Percentiles rank a stretch among this genome's conserved stretches.
Conservation (phyloP, 2,329 filamentous ascomycete species). For the Apiospora pterosperma region DNA sequence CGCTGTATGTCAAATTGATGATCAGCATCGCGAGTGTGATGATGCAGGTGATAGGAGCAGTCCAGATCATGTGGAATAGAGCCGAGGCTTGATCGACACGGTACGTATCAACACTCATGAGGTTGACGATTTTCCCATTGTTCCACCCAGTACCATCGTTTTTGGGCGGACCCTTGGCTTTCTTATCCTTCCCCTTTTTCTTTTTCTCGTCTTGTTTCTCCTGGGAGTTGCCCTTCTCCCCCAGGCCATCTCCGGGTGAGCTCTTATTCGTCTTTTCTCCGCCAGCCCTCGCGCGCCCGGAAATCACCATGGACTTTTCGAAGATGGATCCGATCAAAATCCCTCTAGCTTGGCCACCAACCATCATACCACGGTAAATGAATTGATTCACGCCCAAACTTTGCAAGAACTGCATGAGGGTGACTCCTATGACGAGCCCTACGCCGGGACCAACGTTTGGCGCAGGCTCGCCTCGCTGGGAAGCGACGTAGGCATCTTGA, state of each 20-base stretch:
- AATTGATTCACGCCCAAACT: slow-evolving; percentile 85
- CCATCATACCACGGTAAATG: slow-evolving; percentile 87
- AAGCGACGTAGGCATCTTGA: slow-evolving; percentile 70
- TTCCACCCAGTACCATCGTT: slow-evolving; percentile 79
- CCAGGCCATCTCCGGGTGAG: slow-evolving; percentile 40
- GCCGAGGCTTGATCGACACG: slow-evolving; percentile 85
- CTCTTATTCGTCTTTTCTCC: slow-evolving; percentile 42
- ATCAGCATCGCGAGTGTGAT: slow-evolving; percentile 77
- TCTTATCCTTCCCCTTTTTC: slow-evolving; percentile 28
- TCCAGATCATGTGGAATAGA: slow-evolving; percentile 91
- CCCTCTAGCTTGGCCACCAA: slow-evolving; percentile 79
- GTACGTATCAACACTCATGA: slow-evolving; percentile 96
- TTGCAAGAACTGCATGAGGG: slow-evolving; percentile 79
- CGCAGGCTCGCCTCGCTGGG: slow-evolving; percentile 41
- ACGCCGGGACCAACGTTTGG: slow-evolving; percentile 74
- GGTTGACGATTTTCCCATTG: slow-evolving; percentile 85
- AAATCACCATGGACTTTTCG: slow-evolving; percentile 87
- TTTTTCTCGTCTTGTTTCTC: slow-evolving; percentile 42
- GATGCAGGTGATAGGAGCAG: slow-evolving; percentile 72
- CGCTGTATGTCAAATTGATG: slow-evolving; percentile 86
- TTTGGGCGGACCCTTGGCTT: slow-evolving; percentile 35
- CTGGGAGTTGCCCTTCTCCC: slow-evolving; percentile 41
- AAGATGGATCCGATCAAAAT: slow-evolving; percentile 85
- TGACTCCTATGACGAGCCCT: slow-evolving; percentile 81
- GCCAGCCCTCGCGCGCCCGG: slow-evolving; percentile 82